Percentiles rank a stretch among this genome's conserved stretches.
These are phyloP conservation scores for Domatiomyces catenatus DNA, from an alignment of 2,329 filamentous ascomycete genomes.

Conservation along the genomic window DNA sequence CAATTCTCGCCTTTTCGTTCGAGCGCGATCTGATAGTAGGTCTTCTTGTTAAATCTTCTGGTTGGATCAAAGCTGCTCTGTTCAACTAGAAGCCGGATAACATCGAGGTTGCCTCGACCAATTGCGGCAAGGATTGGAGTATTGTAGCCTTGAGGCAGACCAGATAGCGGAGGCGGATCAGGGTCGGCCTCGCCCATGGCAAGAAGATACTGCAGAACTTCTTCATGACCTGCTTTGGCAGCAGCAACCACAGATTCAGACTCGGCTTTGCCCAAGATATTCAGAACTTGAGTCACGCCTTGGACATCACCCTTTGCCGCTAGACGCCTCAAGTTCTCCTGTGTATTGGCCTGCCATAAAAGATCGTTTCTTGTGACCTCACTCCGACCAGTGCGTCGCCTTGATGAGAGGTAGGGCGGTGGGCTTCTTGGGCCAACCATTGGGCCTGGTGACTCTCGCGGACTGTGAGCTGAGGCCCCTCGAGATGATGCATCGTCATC, in stretches of 20 bases:
- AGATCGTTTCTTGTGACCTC: conserved; percentile 36
- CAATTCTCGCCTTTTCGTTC: conserved; percentile 73
- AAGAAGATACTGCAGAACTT: conserved; percentile 65
- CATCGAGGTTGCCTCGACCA: conserved; percentile 69
- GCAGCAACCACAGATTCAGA: conserved; percentile 80
- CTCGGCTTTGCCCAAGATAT: conserved; percentile 45
- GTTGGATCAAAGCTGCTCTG: conserved; percentile 73
- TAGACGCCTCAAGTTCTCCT: conserved; percentile 33
- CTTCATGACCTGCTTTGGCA: conserved; percentile 77
- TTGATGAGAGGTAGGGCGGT: conserved; percentile 21
- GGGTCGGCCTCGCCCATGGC: conserved; percentile 51
- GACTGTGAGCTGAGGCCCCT: conserved; percentile 30
- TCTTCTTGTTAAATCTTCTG: conserved; percentile 54
- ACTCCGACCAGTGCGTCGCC: conserved; percentile 33
- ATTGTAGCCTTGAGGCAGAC: conserved; percentile 48
- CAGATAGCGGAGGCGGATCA: conserved; percentile 52
- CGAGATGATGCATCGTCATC: conserved; percentile 27
- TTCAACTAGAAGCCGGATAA: conserved; percentile 63
- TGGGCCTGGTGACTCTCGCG: conserved; percentile 28
- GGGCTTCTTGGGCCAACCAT: conserved; percentile 27
- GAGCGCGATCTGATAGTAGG: conserved; percentile 76
- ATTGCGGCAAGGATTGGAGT: conserved; percentile 93
- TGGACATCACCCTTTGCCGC: conserved; percentile 36
- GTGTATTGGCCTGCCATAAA: conserved; percentile 36
- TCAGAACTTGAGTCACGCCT: conserved; percentile 34